Percentiles rank a stretch among this genome's conserved stretches.
These are phyloP conservation scores for Viridothelium virens DNA, from an alignment of 495 filamentous ascomycete species.

Conservation along the genomic window DNA sequence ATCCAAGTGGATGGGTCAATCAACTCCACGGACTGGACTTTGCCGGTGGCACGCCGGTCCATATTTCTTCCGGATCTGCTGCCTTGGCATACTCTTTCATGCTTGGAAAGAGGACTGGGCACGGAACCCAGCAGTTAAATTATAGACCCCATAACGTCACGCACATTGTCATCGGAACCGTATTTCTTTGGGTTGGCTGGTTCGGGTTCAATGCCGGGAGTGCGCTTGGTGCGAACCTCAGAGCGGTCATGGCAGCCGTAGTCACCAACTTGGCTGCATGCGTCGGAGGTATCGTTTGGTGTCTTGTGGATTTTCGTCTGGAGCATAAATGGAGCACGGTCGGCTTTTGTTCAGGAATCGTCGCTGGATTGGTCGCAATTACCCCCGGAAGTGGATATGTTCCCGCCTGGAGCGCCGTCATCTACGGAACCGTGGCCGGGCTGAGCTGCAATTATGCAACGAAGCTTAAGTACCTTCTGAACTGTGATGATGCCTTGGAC, in stretches of 20 bases:
- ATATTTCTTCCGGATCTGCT: constrained; percentile 76
- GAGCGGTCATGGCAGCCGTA: constrained; percentile 69
- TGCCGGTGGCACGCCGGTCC: constrained; percentile 91
- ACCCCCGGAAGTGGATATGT: constrained; percentile 88
- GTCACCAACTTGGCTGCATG: constrained; percentile 72
- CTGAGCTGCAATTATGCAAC: constrained; percentile 89
- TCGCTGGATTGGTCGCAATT: constrained; percentile 87
- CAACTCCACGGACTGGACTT: constrained; percentile 86
- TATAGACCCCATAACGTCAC: constrained; percentile 98
- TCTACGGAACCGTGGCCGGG: constrained; percentile 80
- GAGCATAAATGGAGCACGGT: constrained; percentile 96
- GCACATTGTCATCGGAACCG: constrained; percentile 91
- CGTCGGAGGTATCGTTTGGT: constrained; percentile 92
- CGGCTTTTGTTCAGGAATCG: constrained; percentile 90
- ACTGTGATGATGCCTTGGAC: constrained; percentile 84
- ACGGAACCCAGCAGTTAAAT: constrained; percentile 81
- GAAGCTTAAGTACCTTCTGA: constrained; percentile 85
- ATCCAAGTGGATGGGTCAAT: constrained; percentile 74
- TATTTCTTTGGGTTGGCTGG: constrained; percentile 99
- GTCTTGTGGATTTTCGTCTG: constrained; percentile 84
- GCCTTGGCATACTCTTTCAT: constrained; percentile 82
- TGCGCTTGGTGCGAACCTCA: constrained; percentile 81
- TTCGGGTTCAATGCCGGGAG: constrained; percentile 97
- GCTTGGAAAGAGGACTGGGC: constrained; percentile 75
- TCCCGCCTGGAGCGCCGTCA: constrained; percentile 85